A percentile compares a stretch with the other conserved stretches of the same genome.
These are phyloP conservation scores for Pezicula radicicola DNA, from an alignment of 2,329 filamentous ascomycete species.

Conservation along the genomic window DNA sequence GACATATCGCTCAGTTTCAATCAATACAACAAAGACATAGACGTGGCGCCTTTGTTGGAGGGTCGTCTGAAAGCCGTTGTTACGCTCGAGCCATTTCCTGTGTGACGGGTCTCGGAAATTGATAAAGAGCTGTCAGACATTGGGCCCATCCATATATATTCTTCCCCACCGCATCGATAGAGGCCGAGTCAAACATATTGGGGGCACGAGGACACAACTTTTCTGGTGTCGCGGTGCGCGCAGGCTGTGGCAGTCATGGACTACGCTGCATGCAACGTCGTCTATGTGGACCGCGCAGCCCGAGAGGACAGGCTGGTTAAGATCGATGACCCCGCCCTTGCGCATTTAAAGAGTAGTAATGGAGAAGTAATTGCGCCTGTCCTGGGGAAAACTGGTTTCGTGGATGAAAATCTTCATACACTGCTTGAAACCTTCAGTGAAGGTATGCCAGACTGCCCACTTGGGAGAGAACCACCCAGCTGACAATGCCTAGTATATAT, in stretches of 20 bases:
- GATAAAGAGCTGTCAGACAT: conserved; percentile 10
- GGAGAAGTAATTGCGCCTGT: conserved; percentile 9
- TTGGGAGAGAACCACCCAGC: conserved; percentile 7
- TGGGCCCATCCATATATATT: background rate
- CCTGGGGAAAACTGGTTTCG: conserved; percentile 25
- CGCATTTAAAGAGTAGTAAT: conserved; percentile 21
- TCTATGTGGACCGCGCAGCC: conserved; percentile 39
- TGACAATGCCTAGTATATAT: conserved; percentile 43
- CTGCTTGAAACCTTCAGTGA: conserved; percentile 49
- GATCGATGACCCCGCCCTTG: conserved; percentile 26
- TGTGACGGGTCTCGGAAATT: conserved; percentile 14
- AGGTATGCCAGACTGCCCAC: conserved; percentile 37
- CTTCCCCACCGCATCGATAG: background rate
- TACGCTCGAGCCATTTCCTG: conserved; percentile 20
- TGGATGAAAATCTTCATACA: conserved; percentile 44
- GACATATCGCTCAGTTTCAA: no score
- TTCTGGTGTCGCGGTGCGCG: conserved; percentile 22
- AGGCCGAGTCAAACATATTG: conserved; percentile 5
- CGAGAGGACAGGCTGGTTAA: conserved; percentile 32
- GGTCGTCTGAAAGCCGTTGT: conserved; percentile 17
- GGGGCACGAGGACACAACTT: conserved; percentile 14
- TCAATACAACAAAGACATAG: no score
- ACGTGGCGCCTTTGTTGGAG: conserved; percentile 6
- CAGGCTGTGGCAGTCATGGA: conserved; percentile 31
- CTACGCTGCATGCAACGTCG: conserved; percentile 38